Conservation (phyloP, 1,139 yeast species). For the Pichia sp. region DNA sequence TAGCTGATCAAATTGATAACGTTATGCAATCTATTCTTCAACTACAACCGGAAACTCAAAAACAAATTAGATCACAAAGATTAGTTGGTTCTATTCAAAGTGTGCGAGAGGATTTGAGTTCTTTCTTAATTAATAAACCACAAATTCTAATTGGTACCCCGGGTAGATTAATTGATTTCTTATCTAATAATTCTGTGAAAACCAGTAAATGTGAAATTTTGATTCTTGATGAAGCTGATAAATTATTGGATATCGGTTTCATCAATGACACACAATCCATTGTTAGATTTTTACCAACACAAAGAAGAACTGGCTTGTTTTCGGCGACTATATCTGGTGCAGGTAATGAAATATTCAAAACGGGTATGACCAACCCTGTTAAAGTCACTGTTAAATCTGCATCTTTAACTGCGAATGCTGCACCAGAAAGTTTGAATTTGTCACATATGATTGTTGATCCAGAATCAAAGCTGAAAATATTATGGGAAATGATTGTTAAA, state of each 20-base stretch:
- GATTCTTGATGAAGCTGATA: constrained; percentile 90
- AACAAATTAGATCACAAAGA: constrained; percentile 55
- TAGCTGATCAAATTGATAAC: constrained; percentile 72
- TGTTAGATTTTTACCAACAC: constrained; percentile 69
- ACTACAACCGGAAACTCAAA: constrained; percentile 45
- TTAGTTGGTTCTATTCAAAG: constrained; percentile 73
- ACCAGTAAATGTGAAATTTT: constrained; percentile 62
- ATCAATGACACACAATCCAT: constrained; percentile 62
- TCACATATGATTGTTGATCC: constrained; percentile 59
- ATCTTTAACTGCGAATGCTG: constrained; percentile 32
- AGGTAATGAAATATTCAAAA: constrained; percentile 58
- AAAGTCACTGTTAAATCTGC: constrained; percentile 65
- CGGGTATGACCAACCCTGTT: constrained; percentile 89
- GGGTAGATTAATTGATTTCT: constrained; percentile 76
- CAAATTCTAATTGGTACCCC: constrained; percentile 89
- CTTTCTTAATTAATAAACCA: constrained; percentile 49
- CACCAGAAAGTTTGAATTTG: constrained; percentile 62
- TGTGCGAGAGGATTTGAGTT: constrained; percentile 68
- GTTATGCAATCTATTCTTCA: constrained; percentile 59
- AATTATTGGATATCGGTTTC: constrained; percentile 75
- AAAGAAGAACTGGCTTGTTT: constrained; percentile 87
- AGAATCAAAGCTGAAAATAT: constrained; percentile 49
- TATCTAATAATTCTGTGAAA: constrained; percentile 46
- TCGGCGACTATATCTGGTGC: constrained; percentile 89
- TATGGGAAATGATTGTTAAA: constrained; percentile 49